phyloP scores from a whole-genome alignment of 2,329 filamentous ascomycete genomes.

The Fusarium ambrosium region DNA sequence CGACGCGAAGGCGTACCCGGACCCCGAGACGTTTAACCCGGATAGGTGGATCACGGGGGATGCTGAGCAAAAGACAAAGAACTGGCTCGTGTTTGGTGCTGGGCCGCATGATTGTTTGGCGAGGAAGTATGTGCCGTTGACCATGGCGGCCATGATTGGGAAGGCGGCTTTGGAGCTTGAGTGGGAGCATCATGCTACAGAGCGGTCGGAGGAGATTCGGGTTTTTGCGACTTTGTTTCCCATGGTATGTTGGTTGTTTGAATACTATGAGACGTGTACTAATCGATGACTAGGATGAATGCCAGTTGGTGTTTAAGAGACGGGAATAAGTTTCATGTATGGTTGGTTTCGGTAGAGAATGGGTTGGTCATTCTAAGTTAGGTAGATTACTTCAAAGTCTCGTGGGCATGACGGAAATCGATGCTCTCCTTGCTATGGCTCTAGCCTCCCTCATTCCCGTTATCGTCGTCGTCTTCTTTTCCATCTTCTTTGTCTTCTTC shows the following conservation, averaged over 20 bases:
- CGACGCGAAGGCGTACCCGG: constrained; percentile 61
- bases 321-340: background rate
- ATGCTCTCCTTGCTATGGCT: background rate
- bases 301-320: background rate
- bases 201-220: constrained; percentile 62
- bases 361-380: background rate
- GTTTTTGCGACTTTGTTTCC: constrained; percentile 65
- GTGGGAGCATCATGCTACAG: constrained; percentile 64
- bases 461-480: background rate
- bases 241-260: constrained; percentile 54
- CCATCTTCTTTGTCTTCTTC: background rate
- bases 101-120: constrained; percentile 66
- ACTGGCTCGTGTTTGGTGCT: constrained; percentile 67
- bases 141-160: constrained; percentile 66
- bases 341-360: background rate
- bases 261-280: background rate
- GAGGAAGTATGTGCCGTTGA: constrained; percentile 62
- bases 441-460: background rate
- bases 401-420: background rate
- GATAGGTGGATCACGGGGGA: constrained; percentile 67
- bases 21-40: constrained; percentile 62
- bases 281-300: background rate
- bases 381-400: background rate
- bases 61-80: constrained; percentile 64
- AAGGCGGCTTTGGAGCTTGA: constrained; percentile 65